Evolutionary conservation across 106 monocot genomes (phyloP), one percentile per base, ranked within the genome.

Genomic region (Iris macrosiphon): DNA sequence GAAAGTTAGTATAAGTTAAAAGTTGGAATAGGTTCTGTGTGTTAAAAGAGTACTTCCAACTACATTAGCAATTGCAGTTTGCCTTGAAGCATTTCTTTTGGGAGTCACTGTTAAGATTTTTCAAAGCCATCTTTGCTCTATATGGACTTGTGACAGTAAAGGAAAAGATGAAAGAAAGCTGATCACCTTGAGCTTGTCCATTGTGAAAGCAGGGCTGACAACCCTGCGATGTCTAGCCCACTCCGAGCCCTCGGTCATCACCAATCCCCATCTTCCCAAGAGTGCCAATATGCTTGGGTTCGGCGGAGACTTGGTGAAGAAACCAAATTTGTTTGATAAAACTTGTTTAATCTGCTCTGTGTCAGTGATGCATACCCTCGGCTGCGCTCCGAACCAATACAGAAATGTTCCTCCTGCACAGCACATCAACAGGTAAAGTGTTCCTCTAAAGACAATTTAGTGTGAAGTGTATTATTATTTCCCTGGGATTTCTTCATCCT

Each of bases 111-210:
- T n/a, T n/a, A n/a, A n/a, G n/a, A n/a, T n/a, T n/a, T n/a, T n/a
- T n/a, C n/a, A n/a, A n/a, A n/a, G n/a, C n/a, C n/a, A n/a, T n/a
- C n/a, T n/a, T n/a, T n/a, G n/a, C n/a, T n/a, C n/a, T n/a, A n/a
- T n/a, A n/a, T n/a, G n/a, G n/a, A n/a, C n/a, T n/a, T n/a, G n/a
- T n/a, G n/a, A n/a, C n/a, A n/a, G n/a, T n/a, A n/a, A n/a, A n/a
- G n/a, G n/a, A n/a, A n/a, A 45, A 46, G 20, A 46, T 17, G 45
- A 46, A 16, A 20, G 15, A 46, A 4, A 16, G 20, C 2, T 46
- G 13, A 46, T 56, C n/a, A 85, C 75, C 75, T 85, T 80, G 63
- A 87, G 73, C 63, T 75, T 87, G 47, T 81, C 87, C 46, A 72
- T 75, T 15, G 62, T 60, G 71, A 87, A 87, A 14, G 87, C 81